A percentile compares a stretch with the other conserved stretches of the same genome.
Conservation (phyloP, 495 filamentous ascomycete genomes). For the Immersiella caudata region DNA sequence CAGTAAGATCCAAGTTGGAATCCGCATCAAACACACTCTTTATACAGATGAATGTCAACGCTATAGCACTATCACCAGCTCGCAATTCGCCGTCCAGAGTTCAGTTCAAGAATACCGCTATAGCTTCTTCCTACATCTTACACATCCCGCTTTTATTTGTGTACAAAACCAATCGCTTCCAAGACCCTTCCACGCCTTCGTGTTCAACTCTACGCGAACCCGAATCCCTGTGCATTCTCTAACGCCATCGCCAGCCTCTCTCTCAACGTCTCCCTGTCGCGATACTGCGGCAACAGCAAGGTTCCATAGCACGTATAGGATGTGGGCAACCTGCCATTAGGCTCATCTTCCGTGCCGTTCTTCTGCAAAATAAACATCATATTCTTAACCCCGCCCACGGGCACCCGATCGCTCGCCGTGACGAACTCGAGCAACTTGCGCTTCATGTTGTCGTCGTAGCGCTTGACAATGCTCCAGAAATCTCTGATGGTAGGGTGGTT, state of each 20-base stretch:
- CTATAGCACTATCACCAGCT: too few relatives aligned
- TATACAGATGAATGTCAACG: too few relatives aligned
- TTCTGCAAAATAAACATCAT: slow-evolving; percentile 82
- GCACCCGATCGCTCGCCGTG: slow-evolving; percentile 87
- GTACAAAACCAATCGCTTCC: neutral
- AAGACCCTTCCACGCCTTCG: neutral
- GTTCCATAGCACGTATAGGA: slow-evolving; percentile 89
- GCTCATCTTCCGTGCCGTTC: slow-evolving; percentile 67
- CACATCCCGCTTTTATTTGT: neutral
- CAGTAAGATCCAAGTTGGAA: too few relatives aligned
- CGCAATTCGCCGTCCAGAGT: neutral
- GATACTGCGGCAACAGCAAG: slow-evolving; percentile 82
- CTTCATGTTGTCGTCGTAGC: slow-evolving; percentile 68
- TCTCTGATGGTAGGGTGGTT: slow-evolving; percentile 67
- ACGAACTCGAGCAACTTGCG: slow-evolving; percentile 86
- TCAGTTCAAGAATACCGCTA: neutral
- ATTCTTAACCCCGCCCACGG: slow-evolving; percentile 77
- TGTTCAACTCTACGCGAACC: slow-evolving; percentile 52
- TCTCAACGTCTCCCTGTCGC: slow-evolving; percentile 64
- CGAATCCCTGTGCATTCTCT: slow-evolving; percentile 93
- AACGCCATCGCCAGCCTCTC: slow-evolving; percentile 79
- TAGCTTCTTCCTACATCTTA: neutral
- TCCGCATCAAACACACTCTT: too few relatives aligned
- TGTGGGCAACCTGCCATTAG: slow-evolving; percentile 65
- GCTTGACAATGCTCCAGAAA: slow-evolving; percentile 80